Conservation (phyloP, 2,329 filamentous ascomycete genomes). For the Drechslera avenae region DNA sequence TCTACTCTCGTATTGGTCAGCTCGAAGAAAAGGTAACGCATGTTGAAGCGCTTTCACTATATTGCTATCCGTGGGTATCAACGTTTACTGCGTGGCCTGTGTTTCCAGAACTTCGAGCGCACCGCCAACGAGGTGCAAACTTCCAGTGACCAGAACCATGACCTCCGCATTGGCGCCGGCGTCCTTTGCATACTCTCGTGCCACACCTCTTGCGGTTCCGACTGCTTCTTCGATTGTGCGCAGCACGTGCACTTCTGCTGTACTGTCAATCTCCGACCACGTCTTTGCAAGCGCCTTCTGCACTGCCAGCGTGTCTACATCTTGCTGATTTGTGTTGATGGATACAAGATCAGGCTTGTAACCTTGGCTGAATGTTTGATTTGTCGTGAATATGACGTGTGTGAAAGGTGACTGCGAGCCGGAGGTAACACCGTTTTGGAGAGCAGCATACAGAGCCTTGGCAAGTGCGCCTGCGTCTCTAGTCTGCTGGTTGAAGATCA, state of each 20-base stretch:
- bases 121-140: constrained; percentile 81
- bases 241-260: constrained; percentile 60
- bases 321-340: constrained; percentile 63
- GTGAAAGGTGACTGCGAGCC: constrained; percentile 60
- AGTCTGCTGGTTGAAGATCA: constrained; percentile 94
- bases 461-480: constrained; percentile 74
- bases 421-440: constrained; percentile 47
- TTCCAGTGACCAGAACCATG: constrained; percentile 78
- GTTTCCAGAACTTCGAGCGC: constrained; percentile 73
- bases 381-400: constrained; percentile 80
- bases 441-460: constrained; percentile 63
- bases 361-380: constrained; percentile 69
- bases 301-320: constrained; percentile 65
- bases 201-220: constrained; percentile 56
- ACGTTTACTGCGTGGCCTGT: constrained; percentile 11
- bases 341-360: constrained; percentile 68
- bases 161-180: constrained; percentile 51
- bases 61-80: constrained; percentile 24
- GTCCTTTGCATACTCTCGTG: constrained; percentile 33
- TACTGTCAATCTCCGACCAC: constrained; percentile 57
- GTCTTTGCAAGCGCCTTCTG: constrained; percentile 68
- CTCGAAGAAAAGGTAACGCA: neutral
- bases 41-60: constrained; percentile 29
- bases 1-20: too few relatives aligned
- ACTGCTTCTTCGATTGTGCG: constrained; percentile 74